Base-by-base conservation (phyloP, 106 monocot genomes). In the Dendrobium chrysotoxum region DNA sequence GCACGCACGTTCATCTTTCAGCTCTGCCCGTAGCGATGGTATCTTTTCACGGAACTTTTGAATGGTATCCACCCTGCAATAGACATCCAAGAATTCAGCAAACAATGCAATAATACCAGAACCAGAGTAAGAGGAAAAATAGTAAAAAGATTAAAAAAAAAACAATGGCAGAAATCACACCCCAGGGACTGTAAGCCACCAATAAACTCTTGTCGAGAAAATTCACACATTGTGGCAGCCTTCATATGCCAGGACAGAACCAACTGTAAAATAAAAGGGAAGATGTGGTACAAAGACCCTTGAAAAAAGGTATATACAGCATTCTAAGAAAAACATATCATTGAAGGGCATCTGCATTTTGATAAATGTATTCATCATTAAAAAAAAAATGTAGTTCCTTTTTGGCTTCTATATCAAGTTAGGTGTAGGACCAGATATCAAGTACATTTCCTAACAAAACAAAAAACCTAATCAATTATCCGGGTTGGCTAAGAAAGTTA, bases 161-260 rank as follows among this genome's bases (percentile, higher is more conserved):
- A 31, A 31, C 23, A 76, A 7, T 40, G 4, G 28, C 18, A 40
- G 2, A 78, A 44, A 30, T 53, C 82, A 86, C 80, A 97, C 97
- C 94, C 97, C 26, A 97, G 87, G 44, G 86, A 90, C 82, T 94
- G 97, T 45, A 94, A 77, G 76, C 97, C 97, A 88, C 85, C 81
- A 78, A 89, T 85, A 72, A 97, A 97, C 78, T 97, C 97, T 73
- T 97, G 89, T 58, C 81, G 79, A 77, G 97, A 92, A 73, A 89
- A 97, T 84, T 97, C 97, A 91, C 96, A 97, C 96, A 97, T 97
- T 9, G 94, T 97, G 38, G 94, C 92, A 84, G 96, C 96, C 82
- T 97, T 97, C 96, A 97, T 97, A 64, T 97, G 94, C 96, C 96
- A 97, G 35, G 96, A 97, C 75, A 97, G 40, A 80, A 97, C 93